Evolutionary conservation across 2,329 filamentous ascomycete genomes (phyloP), one percentile per base, ranked within the genome.

Genomic region (Dactylonectria macrodidyma): DNA sequence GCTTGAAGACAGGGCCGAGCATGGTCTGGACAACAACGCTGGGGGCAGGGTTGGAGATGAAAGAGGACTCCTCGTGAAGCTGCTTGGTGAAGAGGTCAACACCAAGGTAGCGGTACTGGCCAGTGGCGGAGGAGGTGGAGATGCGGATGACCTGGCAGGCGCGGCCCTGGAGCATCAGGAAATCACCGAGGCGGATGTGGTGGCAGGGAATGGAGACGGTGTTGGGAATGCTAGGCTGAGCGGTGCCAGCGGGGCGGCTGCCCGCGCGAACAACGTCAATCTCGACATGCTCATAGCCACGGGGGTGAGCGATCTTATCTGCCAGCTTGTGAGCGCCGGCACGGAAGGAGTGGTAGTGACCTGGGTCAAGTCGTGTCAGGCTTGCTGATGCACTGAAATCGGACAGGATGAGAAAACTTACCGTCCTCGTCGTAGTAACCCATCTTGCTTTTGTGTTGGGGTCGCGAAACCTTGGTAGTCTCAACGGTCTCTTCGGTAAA

Each of bases 11-110:
- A 73, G 96, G 96, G 78, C 95, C 96, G 76, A 97, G 93, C 95
- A 99, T 98, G 87, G 95, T 98, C 92, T 99, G 96, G 79, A 99
- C 95, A 73, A 98, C 91, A 69, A 99, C 96, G 77, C 94, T 97
- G 77, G 95, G 95, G 75, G 93, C 94, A 74, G 96, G 96, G 92
- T 97, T 97, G 86, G 94, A 95, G 87, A 98, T 91, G 87, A 97
- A 98, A 79, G 93, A 95, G 65, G 94, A 97, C 92, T 99, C 96
- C 88, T 99, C 96, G 81, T 98, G 95, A 75, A 99, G 91, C 88
- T 98, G 94, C 90, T 97, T 97, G 89, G 95, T 98, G 94, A 99
- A 99, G 80, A 99, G 93, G 85, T 99, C 96, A 77, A 99, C 96
- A 90, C 96, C 96, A 73, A 99, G 93, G 91, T 98, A 99, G 83